Base-by-base conservation (phyloP, 257 asterid genomes). In the Coffea eugenioides region DNA sequence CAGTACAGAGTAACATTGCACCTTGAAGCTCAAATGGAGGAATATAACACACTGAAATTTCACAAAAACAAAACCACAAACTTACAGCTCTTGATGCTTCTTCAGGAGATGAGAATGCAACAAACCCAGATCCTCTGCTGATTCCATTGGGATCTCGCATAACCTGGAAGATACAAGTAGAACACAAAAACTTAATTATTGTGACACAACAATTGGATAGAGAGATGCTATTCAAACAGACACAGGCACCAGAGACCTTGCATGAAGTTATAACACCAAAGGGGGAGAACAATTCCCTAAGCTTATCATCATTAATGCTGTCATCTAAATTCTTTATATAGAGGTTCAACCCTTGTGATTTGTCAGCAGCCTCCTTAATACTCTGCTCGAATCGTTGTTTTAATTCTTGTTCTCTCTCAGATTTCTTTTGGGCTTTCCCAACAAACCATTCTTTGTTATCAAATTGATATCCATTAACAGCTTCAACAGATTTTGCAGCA, bases 81-180 rank as follows among this genome's bases (percentile, higher is more conserved):
- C 96, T 87, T 75, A 95, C 99, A 57, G 99, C 99, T 90, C 89
- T 87, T 64, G 99, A 87, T 77, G 98, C 94, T 84, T 93, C 98
- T 75, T 93, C 97, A 34, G 98, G 92, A 11, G 94, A 88, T 80
- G 97, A 87, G 83, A 92, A 95, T 46, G 98, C 97, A 83, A 95
- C 99, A 92, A 95, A 95, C n/a, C 97, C 99, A 25, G 97, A 95
- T 36, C 99, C 99, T 80, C 91, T 88, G 91, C 99, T 95, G 71
- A 88, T 86, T 64, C 99, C 98, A 79, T 85, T 92, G 62, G 94
- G 95, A 77, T 93, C 99, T 77, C 91, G 86, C 99, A 95, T 93
- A 73, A 95, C 99, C 99, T 95, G 73, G 73, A 1, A 79, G 71
- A 83, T 13, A 81, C 67, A 39, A 4, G 34, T 0, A 66, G 14